Evolutionary conservation across 1,284 basidiomycete species (phyloP).

Genomic region (Apiotrichum mycotoxinovorans): DNA sequence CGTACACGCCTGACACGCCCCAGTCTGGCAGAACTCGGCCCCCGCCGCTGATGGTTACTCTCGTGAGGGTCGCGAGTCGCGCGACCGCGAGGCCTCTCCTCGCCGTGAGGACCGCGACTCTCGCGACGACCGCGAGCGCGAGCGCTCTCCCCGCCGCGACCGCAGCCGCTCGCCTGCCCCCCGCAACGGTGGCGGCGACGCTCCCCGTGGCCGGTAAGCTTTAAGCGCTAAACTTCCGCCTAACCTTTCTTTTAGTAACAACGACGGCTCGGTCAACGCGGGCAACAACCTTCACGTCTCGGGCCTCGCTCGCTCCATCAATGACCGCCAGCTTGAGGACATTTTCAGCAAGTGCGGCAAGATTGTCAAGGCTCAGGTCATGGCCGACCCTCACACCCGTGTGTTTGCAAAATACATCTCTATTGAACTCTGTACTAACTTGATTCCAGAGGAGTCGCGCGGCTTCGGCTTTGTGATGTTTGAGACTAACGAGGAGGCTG

Average conservation of each 20-base stretch:
- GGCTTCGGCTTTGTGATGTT: slow-evolving; percentile 98
- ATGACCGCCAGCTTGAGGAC: slow-evolving; percentile 80
- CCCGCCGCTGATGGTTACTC: slow-evolving; percentile 24
- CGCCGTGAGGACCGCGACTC: slow-evolving; percentile 21
- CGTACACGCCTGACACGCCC: slow-evolving; percentile 15
- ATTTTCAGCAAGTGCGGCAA: slow-evolving; percentile 84
- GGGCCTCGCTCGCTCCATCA: slow-evolving; percentile 72
- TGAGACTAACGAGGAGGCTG: slow-evolving; percentile 80
- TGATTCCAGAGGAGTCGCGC: slow-evolving; percentile 65
- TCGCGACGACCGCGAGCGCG: slow-evolving; percentile 13
- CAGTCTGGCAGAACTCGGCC: slow-evolving; percentile 44
- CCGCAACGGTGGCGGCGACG: slow-evolving; percentile 27
- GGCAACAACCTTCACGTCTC: slow-evolving; percentile 98
- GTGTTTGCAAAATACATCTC: slow-evolving; percentile 8
- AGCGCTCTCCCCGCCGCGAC: slow-evolving; percentile 25
- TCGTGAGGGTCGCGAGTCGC: slow-evolving; percentile 11
- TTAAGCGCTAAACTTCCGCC: background rate
- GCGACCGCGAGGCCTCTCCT: slow-evolving; percentile 22
- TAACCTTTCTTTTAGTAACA: slow-evolving; percentile 24
- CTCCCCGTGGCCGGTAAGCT: background rate
- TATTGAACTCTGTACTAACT: background rate
- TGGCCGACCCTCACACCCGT: slow-evolving; percentile 94
- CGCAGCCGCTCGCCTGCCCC: slow-evolving; percentile 32
- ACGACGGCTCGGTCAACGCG: slow-evolving; percentile 63
- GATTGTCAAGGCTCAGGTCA: slow-evolving; percentile 81